Conservation (phyloP, 1,284 basidiomycete species). For the Fistulinella staudtii region DNA sequence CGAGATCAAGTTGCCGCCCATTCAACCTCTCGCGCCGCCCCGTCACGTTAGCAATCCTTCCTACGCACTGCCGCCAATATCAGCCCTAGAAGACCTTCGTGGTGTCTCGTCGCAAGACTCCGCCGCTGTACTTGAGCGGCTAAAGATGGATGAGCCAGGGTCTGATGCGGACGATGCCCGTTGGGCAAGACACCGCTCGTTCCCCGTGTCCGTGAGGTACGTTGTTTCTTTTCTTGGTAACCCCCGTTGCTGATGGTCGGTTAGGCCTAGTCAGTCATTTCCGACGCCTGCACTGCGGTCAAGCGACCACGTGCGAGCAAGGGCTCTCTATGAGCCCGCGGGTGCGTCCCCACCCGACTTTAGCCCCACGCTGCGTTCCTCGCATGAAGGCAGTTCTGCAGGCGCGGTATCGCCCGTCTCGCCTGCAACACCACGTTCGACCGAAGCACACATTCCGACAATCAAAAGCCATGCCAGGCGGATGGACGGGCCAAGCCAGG, state of each 20-base stretch:
- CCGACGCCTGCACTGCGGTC: slow-evolving; percentile 27
- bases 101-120: slow-evolving; percentile 52
- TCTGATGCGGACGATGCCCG: slow-evolving; percentile 20
- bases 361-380: slow-evolving; percentile 23
- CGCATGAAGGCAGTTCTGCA: slow-evolving; percentile 35
- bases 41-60: slow-evolving; percentile 29
- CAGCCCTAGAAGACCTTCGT: slow-evolving; percentile 56
- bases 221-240: background rate
- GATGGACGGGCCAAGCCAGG: slow-evolving; percentile 14
- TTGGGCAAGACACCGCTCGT: slow-evolving; percentile 36
- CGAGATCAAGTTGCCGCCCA: slow-evolving; percentile 51
- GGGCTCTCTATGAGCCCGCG: slow-evolving; percentile 16
- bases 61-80: slow-evolving; percentile 64
- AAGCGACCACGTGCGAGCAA: slow-evolving; percentile 14
- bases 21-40: slow-evolving; percentile 38
- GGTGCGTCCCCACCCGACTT: slow-evolving; percentile 19
- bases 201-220: slow-evolving; percentile 26
- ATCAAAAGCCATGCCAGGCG: slow-evolving; percentile 15
- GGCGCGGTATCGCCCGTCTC: slow-evolving; percentile 47
- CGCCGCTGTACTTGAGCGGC: slow-evolving; percentile 55
- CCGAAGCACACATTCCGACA: slow-evolving; percentile 17
- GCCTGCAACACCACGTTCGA: slow-evolving; percentile 44
- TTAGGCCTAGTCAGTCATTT: slow-evolving; percentile 22
- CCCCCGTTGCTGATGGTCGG: slow-evolving; percentile 4
- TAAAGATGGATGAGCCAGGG: slow-evolving; percentile 47